These are phyloP conservation scores for Kingdonia uniflora DNA, from an alignment of 164 flowering plant species.

Conservation along the genomic window DNA sequence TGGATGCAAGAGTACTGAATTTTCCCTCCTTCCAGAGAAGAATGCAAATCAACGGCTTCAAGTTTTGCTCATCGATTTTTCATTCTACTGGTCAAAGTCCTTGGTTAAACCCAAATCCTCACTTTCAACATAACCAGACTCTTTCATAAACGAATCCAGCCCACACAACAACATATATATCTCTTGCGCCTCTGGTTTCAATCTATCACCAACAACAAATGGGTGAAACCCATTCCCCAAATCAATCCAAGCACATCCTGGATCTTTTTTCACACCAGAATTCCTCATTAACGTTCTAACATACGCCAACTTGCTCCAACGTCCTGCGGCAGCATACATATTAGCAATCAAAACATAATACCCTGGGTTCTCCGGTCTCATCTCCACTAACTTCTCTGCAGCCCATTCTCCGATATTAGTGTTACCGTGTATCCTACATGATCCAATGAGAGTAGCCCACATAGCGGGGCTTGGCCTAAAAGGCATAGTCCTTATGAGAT, in stretches of 20 bases:
- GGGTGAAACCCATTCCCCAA: conserved; percentile 27
- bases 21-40: too few relatives aligned
- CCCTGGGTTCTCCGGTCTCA: conserved; percentile 40
- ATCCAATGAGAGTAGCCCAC: conserved; percentile 55
- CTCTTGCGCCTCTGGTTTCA: conserved; percentile 26
- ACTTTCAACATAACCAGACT: conserved; percentile 19
- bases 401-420: conserved; percentile 51
- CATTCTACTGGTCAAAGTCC: conserved; percentile 14
- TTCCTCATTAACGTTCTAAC: conserved; percentile 48
- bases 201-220: conserved; percentile 39
- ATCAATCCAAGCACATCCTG: conserved; percentile 51
- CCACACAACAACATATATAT: conserved; percentile 30
- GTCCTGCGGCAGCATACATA: conserved; percentile 47
- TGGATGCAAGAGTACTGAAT: too few relatives aligned
- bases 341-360: conserved; percentile 50
- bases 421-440: conserved; percentile 39
- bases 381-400: conserved; percentile 38
- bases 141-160: conserved; percentile 33
- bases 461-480: conserved; percentile 35
- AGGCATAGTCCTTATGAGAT: conserved; percentile 36
- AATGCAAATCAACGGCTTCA: too few relatives aligned
- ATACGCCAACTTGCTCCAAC: conserved; percentile 38
- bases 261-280: conserved; percentile 37
- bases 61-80: neutral
- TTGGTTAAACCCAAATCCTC: conserved; percentile 16